Evolutionary conservation across 495 filamentous ascomycete species (phyloP).

Genomic region (Talaromyces nanjingensis): DNA sequence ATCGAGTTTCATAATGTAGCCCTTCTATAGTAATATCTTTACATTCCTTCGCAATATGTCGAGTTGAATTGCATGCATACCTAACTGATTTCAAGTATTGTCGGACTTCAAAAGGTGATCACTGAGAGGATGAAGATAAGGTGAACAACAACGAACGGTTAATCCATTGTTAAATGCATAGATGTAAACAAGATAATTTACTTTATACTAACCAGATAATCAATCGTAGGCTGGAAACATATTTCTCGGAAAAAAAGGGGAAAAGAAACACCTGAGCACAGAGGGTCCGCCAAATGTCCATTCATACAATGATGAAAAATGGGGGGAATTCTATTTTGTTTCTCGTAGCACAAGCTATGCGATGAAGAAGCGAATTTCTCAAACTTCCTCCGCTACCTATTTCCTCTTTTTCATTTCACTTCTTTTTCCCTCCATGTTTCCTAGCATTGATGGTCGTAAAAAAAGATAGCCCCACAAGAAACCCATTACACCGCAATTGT

Average conservation of each 20-base stretch:
- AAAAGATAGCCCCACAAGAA: conserved; percentile 34
- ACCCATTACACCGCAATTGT: conserved; percentile 19
- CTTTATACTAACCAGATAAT: neutral
- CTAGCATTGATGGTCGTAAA: conserved; percentile 35
- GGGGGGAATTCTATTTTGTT: conserved; percentile 5
- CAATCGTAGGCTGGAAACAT: neutral
- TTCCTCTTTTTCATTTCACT: neutral
- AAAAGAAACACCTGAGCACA: neutral
- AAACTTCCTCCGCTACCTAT: conserved; percentile 31
- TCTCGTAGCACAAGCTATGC: neutral
- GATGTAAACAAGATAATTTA: neutral
- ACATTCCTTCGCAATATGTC: too few species aligned
- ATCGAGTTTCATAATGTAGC: neutral
- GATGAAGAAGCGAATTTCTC: conserved; percentile 1
- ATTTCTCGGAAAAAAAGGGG: neutral
- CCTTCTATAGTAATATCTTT: too few species aligned
- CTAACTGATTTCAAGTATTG: too few species aligned
- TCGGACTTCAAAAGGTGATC: too few species aligned
- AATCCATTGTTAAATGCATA: neutral
- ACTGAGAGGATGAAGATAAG: too few species aligned
- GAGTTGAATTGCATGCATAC: too few species aligned
- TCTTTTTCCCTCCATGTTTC: conserved; percentile 13
- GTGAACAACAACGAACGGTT: neutral
- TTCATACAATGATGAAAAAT: conserved; percentile 4
- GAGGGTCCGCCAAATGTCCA: neutral